A percentile compares a stretch with the other conserved stretches of the same genome.
Evolutionary conservation across 345 rosid species (phyloP).

Genomic region (Brassica juncea): DNA sequence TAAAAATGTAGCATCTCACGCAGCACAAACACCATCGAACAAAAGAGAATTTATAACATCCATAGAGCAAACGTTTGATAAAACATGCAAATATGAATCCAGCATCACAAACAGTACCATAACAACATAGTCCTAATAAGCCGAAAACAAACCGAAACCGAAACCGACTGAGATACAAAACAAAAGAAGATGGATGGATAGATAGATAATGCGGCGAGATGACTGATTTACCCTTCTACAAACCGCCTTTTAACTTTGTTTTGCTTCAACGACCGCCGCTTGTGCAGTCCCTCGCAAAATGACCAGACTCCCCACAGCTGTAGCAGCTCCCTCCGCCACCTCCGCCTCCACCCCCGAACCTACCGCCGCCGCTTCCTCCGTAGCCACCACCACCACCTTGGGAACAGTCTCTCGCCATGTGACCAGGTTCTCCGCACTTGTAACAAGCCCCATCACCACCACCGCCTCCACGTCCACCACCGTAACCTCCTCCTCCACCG

Average conservation of each 20-base stretch:
- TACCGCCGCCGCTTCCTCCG: conserved; percentile 33
- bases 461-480: conserved; percentile 55
- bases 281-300: conserved; percentile 86
- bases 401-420: conserved; percentile 40
- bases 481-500: conserved; percentile 41
- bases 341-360: conserved; percentile 41
- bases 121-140: conserved; percentile 18
- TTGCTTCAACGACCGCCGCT: conserved; percentile 48
- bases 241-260: neutral
- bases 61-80: neutral
- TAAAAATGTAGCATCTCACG: neutral
- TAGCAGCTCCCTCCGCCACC: conserved; percentile 44
- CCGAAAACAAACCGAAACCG: conserved; percentile 1
- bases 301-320: conserved; percentile 57
- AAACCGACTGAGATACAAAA: neutral
- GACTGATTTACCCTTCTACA: conserved; percentile 22
- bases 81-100: conserved; percentile 18
- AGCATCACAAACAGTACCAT: conserved; percentile 25
- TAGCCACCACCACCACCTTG: conserved; percentile 28
- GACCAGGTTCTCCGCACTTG: conserved; percentile 39
- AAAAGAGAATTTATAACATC: neutral
- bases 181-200: neutral
- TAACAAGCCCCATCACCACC: conserved; percentile 37
- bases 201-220: neutral
- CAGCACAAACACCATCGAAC: no score